Evolutionary conservation across 75 land plant species (phyloP), one percentile per base, ranked within the genome.

Genomic region (Cryptomeria japonica): DNA sequence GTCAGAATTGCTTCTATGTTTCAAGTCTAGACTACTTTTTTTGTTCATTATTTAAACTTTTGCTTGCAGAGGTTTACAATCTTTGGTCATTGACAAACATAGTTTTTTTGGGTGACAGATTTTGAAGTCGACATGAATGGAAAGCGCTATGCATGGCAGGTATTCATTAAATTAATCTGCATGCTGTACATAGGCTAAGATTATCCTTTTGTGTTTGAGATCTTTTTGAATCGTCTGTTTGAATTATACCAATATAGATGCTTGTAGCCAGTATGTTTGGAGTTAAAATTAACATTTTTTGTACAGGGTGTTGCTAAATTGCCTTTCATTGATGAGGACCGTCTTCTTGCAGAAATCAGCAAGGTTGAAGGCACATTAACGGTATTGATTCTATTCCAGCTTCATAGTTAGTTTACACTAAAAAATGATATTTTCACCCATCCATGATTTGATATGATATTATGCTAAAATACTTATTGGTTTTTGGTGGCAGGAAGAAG

Each of bases 131-230:
- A 93, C 46, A 89, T 88, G 86, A 88, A 92, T 88, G 93, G 93
- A 39, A 93, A 92, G 56, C 87, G 92, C 16, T 92, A 64, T 55
- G 47, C 89, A 32, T 93, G 93, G 94, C 93, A 93, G 93, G 94
- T 93, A 83, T 42, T 42, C 51, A 39, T 5, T 25, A 47, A 14
- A 11, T 38, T 13, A 18, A 18, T 89, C 18, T 85, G 22, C 14
- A 25, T 22, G 32, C 22, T 16, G 11, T n/a, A 14, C 47, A 12
- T 76, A 42, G 16, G 16, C 41, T 83, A 46, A 19, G 84, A 72
- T 72, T 41, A 88, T 32, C 22, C 34, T 1, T 55, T 55, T 55
- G 32, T 53, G 42, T 82, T 44, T 82, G 31, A n/a, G 84, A 41
- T 11, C 15, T 44, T 11, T n/a, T 82, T 83, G 1, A 22, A 80